Evolutionary conservation across 169 alveolate species (phyloP).

Genomic region (Babesia ovis): DNA sequence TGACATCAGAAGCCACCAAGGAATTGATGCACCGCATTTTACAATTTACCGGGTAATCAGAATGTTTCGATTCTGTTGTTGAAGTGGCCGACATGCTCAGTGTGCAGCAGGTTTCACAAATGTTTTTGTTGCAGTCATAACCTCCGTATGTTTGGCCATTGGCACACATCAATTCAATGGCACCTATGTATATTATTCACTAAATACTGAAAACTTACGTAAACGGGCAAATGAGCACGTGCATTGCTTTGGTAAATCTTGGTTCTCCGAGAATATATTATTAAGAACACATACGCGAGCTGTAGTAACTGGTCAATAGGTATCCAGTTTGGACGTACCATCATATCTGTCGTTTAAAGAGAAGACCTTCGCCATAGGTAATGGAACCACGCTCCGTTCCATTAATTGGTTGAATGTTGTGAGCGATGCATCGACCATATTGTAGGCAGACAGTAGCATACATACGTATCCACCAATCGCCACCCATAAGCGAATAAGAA

Average conservation of each 20-base stretch:
- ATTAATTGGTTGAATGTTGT: constrained; percentile 21
- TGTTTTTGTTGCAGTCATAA: constrained; percentile 36
- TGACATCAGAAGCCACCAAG: constrained; percentile 49
- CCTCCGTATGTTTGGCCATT: constrained; percentile 12
- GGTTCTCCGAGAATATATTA: constrained; percentile 43
- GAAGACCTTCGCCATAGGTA: constrained; percentile 57
- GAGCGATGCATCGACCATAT: background rate
- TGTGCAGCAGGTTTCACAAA: constrained; percentile 65
- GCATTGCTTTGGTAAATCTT: constrained; percentile 61
- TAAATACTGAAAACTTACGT: constrained; percentile 25
- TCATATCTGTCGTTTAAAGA: constrained; percentile 43
- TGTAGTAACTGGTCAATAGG: background rate
- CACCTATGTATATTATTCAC: constrained; percentile 5
- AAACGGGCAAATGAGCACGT: constrained; percentile 56
- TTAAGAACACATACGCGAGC: constrained; percentile 58
- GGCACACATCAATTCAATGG: constrained; percentile 61
- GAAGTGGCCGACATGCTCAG: constrained; percentile 46
- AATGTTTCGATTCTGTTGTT: constrained; percentile 19
- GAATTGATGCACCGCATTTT: constrained; percentile 61
- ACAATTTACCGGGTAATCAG: constrained; percentile 58
- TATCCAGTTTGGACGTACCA: constrained; percentile 5
- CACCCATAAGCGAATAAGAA: background rate
- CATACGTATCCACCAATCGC: background rate
- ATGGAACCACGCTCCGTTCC: constrained; percentile 51
- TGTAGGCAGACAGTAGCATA: too few species aligned